Evolutionary conservation across 2,329 filamentous ascomycete genomes (phyloP).

Genomic region (Aureobasidium sp.): DNA sequence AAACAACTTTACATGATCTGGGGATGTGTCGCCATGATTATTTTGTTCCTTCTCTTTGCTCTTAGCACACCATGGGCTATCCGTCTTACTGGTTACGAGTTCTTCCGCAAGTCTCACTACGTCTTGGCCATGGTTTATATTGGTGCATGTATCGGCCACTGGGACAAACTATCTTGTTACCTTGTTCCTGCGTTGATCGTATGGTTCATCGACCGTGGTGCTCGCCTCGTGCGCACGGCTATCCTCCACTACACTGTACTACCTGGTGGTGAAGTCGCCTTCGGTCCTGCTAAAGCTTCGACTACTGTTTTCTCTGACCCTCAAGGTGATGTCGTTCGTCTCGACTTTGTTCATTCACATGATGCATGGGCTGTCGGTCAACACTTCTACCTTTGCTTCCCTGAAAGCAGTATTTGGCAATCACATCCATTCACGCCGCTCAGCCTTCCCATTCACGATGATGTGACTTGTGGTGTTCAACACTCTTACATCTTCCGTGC

Average conservation of each 20-base stretch:
- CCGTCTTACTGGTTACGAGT: conserved; percentile 62
- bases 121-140: conserved; percentile 66
- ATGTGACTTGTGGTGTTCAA: conserved; percentile 17
- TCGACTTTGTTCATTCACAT: conserved; percentile 57
- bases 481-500: conserved; percentile 29
- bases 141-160: conserved; percentile 68
- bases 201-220: conserved; percentile 55
- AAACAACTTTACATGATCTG: conserved; percentile 61
- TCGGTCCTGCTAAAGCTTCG: conserved; percentile 49
- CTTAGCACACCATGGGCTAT: conserved; percentile 54
- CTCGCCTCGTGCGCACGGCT: conserved; percentile 49
- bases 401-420: conserved; percentile 60
- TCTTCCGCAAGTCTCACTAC: conserved; percentile 68
- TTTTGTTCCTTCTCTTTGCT: conserved; percentile 53
- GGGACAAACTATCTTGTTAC: conserved; percentile 59
- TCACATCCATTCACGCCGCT: conserved; percentile 63
- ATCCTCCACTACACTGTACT: conserved; percentile 47
- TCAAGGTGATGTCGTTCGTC: conserved; percentile 55
- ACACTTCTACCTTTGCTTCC: conserved; percentile 64
- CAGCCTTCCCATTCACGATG: conserved; percentile 35
- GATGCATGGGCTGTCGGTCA: conserved; percentile 56
- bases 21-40: conserved; percentile 59
- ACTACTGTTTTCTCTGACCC: conserved; percentile 45
- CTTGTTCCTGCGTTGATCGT: conserved; percentile 57
- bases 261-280: conserved; percentile 50